Percentiles rank a stretch among this genome's conserved stretches.
Evolutionary conservation across 2,329 filamentous ascomycete genomes (phyloP).

Genomic region (Paracoccidioides brasiliensis): DNA sequence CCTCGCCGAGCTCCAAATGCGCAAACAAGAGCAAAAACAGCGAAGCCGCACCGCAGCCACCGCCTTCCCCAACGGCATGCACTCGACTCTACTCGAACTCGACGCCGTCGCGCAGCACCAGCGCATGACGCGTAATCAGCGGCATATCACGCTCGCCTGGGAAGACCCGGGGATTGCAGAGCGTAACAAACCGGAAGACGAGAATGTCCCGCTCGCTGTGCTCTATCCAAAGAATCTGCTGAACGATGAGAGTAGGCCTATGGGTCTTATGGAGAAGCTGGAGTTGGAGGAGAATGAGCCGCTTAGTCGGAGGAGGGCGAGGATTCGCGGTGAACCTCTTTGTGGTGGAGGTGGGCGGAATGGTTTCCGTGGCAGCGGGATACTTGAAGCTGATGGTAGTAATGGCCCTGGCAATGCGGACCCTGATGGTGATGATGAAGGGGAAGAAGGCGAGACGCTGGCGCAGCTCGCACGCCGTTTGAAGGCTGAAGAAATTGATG

Average conservation of each 20-base stretch:
- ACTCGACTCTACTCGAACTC: constrained; percentile 77
- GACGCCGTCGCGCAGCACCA: constrained; percentile 83
- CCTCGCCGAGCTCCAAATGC: constrained; percentile 78
- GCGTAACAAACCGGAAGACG: constrained; percentile 46
- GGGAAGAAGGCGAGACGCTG: constrained; percentile 32
- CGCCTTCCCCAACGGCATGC: constrained; percentile 62
- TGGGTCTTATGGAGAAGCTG: constrained; percentile 49
- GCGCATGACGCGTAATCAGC: constrained; percentile 57
- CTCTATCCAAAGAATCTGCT: constrained; percentile 46
- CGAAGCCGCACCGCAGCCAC: constrained; percentile 58
- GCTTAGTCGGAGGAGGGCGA: constrained; percentile 59
- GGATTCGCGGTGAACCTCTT: constrained; percentile 51
- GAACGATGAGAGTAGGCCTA: constrained; percentile 25
- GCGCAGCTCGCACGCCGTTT: constrained; percentile 33
- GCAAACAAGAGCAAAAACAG: constrained; percentile 76
- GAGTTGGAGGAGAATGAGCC: constrained; percentile 90
- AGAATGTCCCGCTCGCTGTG: constrained; percentile 78
- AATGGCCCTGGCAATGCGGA: constrained; percentile 17
- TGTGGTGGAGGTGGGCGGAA: constrained; percentile 9
- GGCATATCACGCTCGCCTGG: constrained; percentile 81
- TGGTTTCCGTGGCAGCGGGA: too few relatives aligned
- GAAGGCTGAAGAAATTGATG: constrained; percentile 18
- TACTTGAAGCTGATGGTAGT: constrained; percentile 17
- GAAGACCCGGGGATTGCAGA: constrained; percentile 43
- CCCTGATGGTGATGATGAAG: constrained; percentile 20